Percentiles rank a stretch among this genome's conserved stretches.
phyloP scores from a whole-genome alignment of 2,329 filamentous ascomycete species.

The Ascochyta viciae-villosae region DNA sequence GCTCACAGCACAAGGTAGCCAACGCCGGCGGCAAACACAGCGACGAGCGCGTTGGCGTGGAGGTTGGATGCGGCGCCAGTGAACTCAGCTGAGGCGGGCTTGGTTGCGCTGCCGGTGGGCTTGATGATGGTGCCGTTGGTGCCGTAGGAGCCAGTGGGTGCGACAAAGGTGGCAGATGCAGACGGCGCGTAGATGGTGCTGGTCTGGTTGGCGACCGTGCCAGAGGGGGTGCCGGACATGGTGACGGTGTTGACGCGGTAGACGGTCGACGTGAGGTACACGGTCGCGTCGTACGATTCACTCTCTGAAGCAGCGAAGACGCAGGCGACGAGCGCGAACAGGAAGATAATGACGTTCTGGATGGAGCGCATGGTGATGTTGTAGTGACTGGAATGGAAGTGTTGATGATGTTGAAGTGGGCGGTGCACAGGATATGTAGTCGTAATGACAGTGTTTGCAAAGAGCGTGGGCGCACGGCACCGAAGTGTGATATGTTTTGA shows the following conservation, averaged over 20 bases:
- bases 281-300: constrained; percentile 42
- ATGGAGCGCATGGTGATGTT: constrained; percentile 45
- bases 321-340: constrained; percentile 44
- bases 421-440: constrained; percentile 19
- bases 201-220: constrained; percentile 39
- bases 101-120: constrained; percentile 24
- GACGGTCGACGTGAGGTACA: constrained; percentile 49
- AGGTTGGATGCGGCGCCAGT: constrained; percentile 45
- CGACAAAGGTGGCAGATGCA: constrained; percentile 10
- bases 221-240: constrained; percentile 36
- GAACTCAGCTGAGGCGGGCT: constrained; percentile 31
- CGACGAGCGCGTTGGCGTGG: constrained; percentile 41
- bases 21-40: constrained; percentile 39
- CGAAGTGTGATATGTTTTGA: constrained; percentile 19
- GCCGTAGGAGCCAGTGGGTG: constrained; percentile 23
- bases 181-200: constrained; percentile 36
- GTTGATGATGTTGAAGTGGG: constrained; percentile 11
- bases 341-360: constrained; percentile 42
- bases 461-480: constrained; percentile 25
- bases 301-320: constrained; percentile 34
- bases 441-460: constrained; percentile 21
- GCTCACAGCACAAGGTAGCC: constrained; percentile 47
- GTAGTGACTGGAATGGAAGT: constrained; percentile 9
- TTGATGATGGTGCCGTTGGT: constrained; percentile 31
- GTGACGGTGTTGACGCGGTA: constrained; percentile 50